A percentile compares a stretch with the other conserved stretches of the same genome.
Evolutionary conservation across 352 stramenopile genomes (phyloP).

Genomic region (Globisporangium cylindrosporum): DNA sequence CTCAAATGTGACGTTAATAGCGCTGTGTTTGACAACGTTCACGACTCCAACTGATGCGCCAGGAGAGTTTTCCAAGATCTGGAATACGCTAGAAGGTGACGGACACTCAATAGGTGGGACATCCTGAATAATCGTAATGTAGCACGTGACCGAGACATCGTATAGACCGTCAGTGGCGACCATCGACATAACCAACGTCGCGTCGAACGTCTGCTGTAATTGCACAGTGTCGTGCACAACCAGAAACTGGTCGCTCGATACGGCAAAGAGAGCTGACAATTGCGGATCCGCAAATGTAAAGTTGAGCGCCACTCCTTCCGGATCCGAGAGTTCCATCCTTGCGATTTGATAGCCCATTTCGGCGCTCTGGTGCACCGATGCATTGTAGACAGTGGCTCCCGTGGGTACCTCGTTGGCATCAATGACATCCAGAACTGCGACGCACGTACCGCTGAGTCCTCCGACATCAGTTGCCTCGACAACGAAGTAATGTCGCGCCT

Average conservation of each 20-base stretch:
- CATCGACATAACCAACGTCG: conserved; percentile 1
- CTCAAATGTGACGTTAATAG: conserved; percentile 3
- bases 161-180: conserved; percentile 21
- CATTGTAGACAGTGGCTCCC: conserved; percentile 29
- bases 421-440: conserved; percentile 31
- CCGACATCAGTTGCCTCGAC: conserved; percentile 31
- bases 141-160: conserved; percentile 21
- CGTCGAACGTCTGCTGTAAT: conserved; percentile 3
- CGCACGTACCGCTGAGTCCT: conserved; percentile 34
- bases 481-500: conserved; percentile 24
- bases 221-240: neutral
- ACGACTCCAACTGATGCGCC: conserved; percentile 6
- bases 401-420: conserved; percentile 40
- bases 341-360: conserved; percentile 14
- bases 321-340: conserved; percentile 9
- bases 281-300: conserved; percentile 2
- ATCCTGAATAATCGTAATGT: conserved; percentile 24
- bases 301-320: neutral
- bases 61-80: conserved; percentile 13
- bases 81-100: neutral
- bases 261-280: neutral
- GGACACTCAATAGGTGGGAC: conserved; percentile 33
- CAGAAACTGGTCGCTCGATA: conserved; percentile 15
- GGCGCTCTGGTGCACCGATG: conserved; percentile 29
- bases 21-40: neutral